A percentile compares a stretch with the other conserved stretches of the same genome.
Conservation (phyloP, 768 basidiomycete genomes). For the Boletellus emodensis region DNA sequence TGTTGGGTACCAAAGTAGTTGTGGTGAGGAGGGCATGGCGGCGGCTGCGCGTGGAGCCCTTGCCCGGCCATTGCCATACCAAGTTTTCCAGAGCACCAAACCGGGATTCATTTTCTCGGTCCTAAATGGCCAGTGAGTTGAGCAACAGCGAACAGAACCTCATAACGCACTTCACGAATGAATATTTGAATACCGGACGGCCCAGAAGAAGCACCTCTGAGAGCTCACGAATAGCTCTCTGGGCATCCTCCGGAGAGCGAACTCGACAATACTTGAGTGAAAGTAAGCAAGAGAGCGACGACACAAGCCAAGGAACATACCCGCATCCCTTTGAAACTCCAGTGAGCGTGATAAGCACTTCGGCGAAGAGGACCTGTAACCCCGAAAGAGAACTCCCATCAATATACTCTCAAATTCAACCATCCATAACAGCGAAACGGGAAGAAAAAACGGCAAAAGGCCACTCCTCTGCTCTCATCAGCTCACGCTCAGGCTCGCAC, state of each 20-base stretch:
- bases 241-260: slow-evolving; percentile 85
- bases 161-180: slow-evolving; percentile 75
- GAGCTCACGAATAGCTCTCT: slow-evolving; percentile 84
- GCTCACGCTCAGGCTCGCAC: slow-evolving; percentile 33
- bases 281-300: slow-evolving; percentile 9
- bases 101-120: slow-evolving; percentile 93
- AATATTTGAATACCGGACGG: slow-evolving; percentile 91
- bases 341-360: slow-evolving; percentile 95
- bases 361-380: slow-evolving; percentile 96
- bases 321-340: slow-evolving; percentile 99
- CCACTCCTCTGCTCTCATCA: slow-evolving; percentile 34
- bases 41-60: slow-evolving; percentile 72
- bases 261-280: slow-evolving; percentile 86
- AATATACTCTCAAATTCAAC: slow-evolving; percentile 78
- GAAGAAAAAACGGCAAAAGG: slow-evolving; percentile 40
- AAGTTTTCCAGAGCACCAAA: slow-evolving; percentile 94
- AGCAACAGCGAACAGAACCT: neutral
- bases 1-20: slow-evolving; percentile 58
- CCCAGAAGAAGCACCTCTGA: slow-evolving; percentile 89
- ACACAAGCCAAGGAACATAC: slow-evolving; percentile 47
- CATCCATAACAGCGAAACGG: slow-evolving; percentile 44
- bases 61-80: slow-evolving; percentile 96
- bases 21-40: slow-evolving; percentile 79
- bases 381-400: slow-evolving; percentile 89
- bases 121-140: slow-evolving; percentile 44